These are phyloP conservation scores for Trichoderma brevicompactum DNA, from an alignment of 2,329 filamentous ascomycete genomes.

Conservation along the genomic window DNA sequence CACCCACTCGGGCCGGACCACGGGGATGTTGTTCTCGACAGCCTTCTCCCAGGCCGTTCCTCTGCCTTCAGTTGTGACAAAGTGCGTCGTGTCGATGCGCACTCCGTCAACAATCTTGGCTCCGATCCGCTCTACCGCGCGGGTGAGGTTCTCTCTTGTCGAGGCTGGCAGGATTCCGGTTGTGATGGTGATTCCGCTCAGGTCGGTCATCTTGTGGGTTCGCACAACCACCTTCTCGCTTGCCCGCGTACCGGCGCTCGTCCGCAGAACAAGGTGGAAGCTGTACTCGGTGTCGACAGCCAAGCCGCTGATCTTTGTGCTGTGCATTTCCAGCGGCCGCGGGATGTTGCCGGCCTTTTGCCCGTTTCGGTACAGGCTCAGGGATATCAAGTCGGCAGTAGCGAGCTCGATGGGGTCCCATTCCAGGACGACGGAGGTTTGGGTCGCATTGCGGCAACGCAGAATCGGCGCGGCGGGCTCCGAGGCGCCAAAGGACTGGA, in stretches of 20 bases:
- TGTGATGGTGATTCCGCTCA: constrained; percentile 93
- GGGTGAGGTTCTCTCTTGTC: constrained; percentile 71
- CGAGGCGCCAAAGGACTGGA: constrained; percentile 79
- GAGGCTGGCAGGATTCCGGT: constrained; percentile 80
- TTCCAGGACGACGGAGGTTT: constrained; percentile 97
- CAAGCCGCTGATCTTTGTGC: constrained; percentile 94
- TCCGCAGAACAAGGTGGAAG: constrained; percentile 90
- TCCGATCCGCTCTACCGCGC: constrained; percentile 84
- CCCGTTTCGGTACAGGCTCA: constrained; percentile 92
- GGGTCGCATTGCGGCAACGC: constrained; percentile 93
- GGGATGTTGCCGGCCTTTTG: constrained; percentile 97
- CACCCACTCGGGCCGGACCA: constrained; percentile 96
- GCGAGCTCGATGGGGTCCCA: constrained; percentile 96
- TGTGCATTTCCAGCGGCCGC: constrained; percentile 81
- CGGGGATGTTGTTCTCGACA: constrained; percentile 95
- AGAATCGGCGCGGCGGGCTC: constrained; percentile 78
- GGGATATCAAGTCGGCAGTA: constrained; percentile 85
- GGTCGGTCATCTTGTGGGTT: constrained; percentile 98
- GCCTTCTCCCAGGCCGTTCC: constrained; percentile 95
- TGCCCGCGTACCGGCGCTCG: constrained; percentile 82
- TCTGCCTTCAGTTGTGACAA: constrained; percentile 92
- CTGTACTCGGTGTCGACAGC: constrained; percentile 96
- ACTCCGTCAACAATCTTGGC: constrained; percentile 89
- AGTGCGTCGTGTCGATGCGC: constrained; percentile 96
- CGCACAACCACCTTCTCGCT: constrained; percentile 84